A percentile compares a stretch with the other conserved stretches of the same genome.
Evolutionary conservation across 441 rosid genomes (phyloP).

Genomic region (Mallotus japonicus): DNA sequence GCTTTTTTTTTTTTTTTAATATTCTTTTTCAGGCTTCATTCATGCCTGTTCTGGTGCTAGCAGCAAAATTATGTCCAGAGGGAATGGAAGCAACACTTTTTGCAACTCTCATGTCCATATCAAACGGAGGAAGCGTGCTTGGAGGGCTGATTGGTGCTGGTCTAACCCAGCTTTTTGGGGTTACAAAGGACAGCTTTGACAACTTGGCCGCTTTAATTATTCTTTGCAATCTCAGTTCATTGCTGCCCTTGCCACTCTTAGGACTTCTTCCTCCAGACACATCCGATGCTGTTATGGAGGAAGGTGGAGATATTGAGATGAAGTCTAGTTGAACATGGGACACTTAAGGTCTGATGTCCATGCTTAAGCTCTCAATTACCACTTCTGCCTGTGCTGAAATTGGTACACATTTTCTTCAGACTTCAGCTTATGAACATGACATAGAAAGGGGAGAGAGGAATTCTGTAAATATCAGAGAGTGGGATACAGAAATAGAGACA

Average conservation of each 20-base stretch:
- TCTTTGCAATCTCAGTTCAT: constrained; percentile 91
- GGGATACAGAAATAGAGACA: not conserved
- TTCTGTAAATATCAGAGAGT: constrained; percentile 18
- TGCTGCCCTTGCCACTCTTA: constrained; percentile 87
- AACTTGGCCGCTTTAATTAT: constrained; percentile 63
- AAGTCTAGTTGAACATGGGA: constrained; percentile 52
- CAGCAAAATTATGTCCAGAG: constrained; percentile 90
- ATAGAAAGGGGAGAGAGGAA: constrained; percentile 4
- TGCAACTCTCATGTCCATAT: constrained; percentile 92
- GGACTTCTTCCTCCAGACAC: constrained; percentile 68
- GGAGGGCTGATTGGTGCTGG: constrained; percentile 94
- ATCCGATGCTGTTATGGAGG: constrained; percentile 39
- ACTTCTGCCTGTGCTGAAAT: not conserved
- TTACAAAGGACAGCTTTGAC: constrained; percentile 75
- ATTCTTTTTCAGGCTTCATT: constrained; percentile 66
- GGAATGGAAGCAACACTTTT: constrained; percentile 99
- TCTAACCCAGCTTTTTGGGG: constrained; percentile 73
- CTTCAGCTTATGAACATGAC: not conserved
- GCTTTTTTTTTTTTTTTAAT: not conserved
- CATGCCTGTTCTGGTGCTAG: constrained; percentile 95
- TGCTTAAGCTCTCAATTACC: not conserved
- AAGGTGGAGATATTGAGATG: constrained; percentile 64
- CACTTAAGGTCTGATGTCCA: not conserved
- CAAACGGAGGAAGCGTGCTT: constrained; percentile 87
- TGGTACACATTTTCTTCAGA: not conserved